Percentiles rank a stretch among this genome's conserved stretches.
These are phyloP conservation scores for Ampelomyces quisqualis DNA, from an alignment of 2,329 filamentous ascomycete species.

Conservation along the genomic window DNA sequence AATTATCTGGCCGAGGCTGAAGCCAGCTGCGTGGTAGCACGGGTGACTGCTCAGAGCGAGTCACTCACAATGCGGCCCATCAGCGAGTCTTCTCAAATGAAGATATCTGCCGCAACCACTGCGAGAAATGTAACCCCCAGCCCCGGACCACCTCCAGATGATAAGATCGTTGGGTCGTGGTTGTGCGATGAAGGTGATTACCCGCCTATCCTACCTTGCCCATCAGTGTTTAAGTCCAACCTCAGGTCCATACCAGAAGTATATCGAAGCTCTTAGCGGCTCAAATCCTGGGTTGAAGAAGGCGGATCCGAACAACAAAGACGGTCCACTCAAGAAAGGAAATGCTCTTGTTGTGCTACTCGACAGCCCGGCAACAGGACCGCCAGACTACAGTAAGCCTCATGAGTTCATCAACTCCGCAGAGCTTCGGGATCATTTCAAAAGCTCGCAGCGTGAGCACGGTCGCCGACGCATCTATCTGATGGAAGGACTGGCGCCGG, in stretches of 20 bases:
- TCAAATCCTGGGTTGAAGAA: slow-evolving; percentile 34
- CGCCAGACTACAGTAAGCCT: slow-evolving; percentile 15
- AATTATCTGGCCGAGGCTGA: not conserved
- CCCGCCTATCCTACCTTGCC: not conserved
- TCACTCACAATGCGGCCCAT: slow-evolving; percentile 6
- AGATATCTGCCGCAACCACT: slow-evolving; percentile 2
- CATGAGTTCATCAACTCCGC: slow-evolving; percentile 15
- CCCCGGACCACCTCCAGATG: slow-evolving; percentile 1
- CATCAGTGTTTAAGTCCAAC: slow-evolving; percentile 6
- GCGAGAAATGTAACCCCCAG: slow-evolving; percentile 6
- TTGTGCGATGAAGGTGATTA: slow-evolving; percentile 30
- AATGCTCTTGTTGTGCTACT: slow-evolving; percentile 31
- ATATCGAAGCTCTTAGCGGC: slow-evolving; percentile 30
- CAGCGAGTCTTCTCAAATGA: slow-evolving; percentile 1
- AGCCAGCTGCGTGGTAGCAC: not conserved
- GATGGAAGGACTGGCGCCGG: slow-evolving; percentile 37
- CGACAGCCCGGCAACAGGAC: slow-evolving; percentile 16
- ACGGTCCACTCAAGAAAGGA: slow-evolving; percentile 17
- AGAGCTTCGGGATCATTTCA: slow-evolving; percentile 23
- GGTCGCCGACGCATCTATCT: slow-evolving; percentile 31
- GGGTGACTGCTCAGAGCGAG: not conserved
- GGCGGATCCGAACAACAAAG: slow-evolving; percentile 34
- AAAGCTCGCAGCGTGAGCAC: slow-evolving; percentile 3
- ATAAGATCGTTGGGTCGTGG: slow-evolving; percentile 25
- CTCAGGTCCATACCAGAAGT: slow-evolving; percentile 32